Base-by-base conservation (phyloP, 345 rosid genomes). In the Turritis glabra region DNA sequence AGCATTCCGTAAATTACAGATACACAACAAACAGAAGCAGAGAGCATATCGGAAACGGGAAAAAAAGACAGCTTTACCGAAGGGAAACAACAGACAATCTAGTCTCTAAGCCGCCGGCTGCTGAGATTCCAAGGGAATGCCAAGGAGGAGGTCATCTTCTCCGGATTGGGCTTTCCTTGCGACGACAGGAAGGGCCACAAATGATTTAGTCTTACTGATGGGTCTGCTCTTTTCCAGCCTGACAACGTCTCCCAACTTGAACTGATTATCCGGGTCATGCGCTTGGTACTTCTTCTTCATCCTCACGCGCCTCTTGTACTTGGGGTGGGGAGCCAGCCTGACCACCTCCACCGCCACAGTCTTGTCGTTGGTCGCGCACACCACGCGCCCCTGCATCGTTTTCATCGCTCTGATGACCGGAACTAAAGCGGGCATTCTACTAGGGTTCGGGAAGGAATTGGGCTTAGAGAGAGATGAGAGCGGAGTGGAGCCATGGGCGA, bases 221-320 rank as follows among this genome's bases (percentile, higher is more conserved):
- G 98, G 96, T 32, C 83, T 85, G 79, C 94, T 67, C 79, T 79
- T 82, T 58, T 86, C 86, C 54, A 93, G 94, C 84, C 81, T 86
- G 51, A 91, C 97, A 2, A 74, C 9, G 64, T 93, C 98, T 8
- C 96, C 98, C 41, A 93, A 88, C 77, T 88, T 51, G 82, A 91
- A 91, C 69, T 73, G 77, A 81, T 89, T 91, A 2, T 87, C 94
- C 1, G 88, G 92, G 91, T 93, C 98, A 78, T 93, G 98, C 43
- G 89, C 98, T 69, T 89, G 97, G 85, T 70, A 88, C 91, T 87
- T 91, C 89, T 88, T 89, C 98, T 90, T 93, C 86, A 65, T 89
- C 81, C 94, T 81, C 6, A 93, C 85, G 60, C 94, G 84, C 47
- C 94, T 88, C 84, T 85, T 85, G 88, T 93, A 93, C 86, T 91